Conservation (phyloP, 257 asterid species). For the Mentha longifolia region DNA sequence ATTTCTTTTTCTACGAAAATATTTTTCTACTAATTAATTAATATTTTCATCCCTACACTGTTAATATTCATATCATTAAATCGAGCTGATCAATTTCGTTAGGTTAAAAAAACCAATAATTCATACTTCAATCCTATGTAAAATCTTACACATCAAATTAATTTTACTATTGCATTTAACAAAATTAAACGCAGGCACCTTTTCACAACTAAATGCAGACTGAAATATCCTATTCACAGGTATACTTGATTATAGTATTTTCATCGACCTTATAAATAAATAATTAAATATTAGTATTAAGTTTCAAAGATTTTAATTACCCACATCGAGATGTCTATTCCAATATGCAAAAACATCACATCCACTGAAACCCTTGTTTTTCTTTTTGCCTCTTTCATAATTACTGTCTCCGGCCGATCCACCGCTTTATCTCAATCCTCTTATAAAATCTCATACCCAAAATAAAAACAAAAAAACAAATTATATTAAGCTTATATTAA, state of each 20-base stretch:
- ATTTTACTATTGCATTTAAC: neutral
- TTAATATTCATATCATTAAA: too few species aligned
- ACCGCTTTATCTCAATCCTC: neutral
- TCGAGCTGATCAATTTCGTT: too few species aligned
- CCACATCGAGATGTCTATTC: neutral
- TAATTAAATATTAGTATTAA: too few species aligned
- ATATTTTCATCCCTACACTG: too few species aligned
- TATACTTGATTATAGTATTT: neutral
- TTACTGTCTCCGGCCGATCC: neutral
- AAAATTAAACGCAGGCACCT: neutral
- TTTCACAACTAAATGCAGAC: neutral
- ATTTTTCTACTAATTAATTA: neutral
- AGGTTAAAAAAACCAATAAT: too few species aligned
- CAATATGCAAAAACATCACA: slow-evolving; percentile 8
- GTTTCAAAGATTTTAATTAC: too few species aligned
- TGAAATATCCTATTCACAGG: neutral
- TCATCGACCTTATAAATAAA: too few species aligned
- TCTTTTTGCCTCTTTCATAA: neutral
- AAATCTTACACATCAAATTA: neutral
- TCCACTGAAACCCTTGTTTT: neutral
- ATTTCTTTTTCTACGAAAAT: neutral
- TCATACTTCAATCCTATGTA: neutral
- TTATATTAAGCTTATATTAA: too few species aligned
- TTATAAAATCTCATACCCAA: neutral
- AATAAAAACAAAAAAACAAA: neutral